Percentiles rank a stretch among this genome's conserved stretches.
Conservation (phyloP, 2,329 filamentous ascomycete species). For the Tolypocladium tundrense region DNA sequence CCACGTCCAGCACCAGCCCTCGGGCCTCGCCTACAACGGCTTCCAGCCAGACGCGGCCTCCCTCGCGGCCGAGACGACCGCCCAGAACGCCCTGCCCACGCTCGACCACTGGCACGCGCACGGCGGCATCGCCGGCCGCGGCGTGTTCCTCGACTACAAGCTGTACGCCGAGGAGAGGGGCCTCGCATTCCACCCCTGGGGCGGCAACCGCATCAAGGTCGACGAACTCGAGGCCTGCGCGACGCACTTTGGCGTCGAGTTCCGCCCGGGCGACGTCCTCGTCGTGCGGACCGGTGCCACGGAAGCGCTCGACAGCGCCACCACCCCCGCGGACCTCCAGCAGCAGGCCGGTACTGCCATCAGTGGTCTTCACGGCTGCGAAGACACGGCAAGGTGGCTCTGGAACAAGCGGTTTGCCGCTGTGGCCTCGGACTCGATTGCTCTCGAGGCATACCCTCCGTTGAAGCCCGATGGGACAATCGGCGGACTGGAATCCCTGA, state of each 20-base stretch:
- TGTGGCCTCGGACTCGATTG: slow-evolving; percentile 51
- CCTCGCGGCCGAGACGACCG: slow-evolving; percentile 14
- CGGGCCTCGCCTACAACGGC: slow-evolving; percentile 40
- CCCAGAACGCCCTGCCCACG: slow-evolving; percentile 15
- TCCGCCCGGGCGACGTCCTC: slow-evolving; percentile 56
- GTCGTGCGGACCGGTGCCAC: slow-evolving; percentile 55
- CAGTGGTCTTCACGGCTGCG: slow-evolving; percentile 31
- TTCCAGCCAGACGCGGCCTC: slow-evolving; percentile 23
- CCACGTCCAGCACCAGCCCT: slow-evolving; percentile 34
- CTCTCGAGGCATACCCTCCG: slow-evolving; percentile 55
- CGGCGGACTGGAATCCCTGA: slow-evolving; percentile 21
- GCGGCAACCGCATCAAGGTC: slow-evolving; percentile 41
- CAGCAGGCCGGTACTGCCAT: slow-evolving; percentile 5
- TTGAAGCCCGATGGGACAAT: slow-evolving; percentile 28
- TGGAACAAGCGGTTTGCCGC: slow-evolving; percentile 60
- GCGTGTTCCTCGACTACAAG: slow-evolving; percentile 45
- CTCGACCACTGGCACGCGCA: slow-evolving; percentile 40
- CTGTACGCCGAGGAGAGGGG: slow-evolving; percentile 38
- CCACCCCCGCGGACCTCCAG: slow-evolving; percentile 21
- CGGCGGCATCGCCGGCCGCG: slow-evolving; percentile 43
- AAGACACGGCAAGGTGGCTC: slow-evolving; percentile 52
- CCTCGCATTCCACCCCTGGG: slow-evolving; percentile 40
- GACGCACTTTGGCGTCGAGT: slow-evolving; percentile 48
- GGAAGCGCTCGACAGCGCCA: slow-evolving; percentile 42
- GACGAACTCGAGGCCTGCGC: slow-evolving; percentile 49